Percentiles rank a stretch among this genome's conserved stretches.
These are phyloP conservation scores for Paramecium octaurelia DNA, from an alignment of 73 alveolate genomes.

Conservation along the genomic window DNA sequence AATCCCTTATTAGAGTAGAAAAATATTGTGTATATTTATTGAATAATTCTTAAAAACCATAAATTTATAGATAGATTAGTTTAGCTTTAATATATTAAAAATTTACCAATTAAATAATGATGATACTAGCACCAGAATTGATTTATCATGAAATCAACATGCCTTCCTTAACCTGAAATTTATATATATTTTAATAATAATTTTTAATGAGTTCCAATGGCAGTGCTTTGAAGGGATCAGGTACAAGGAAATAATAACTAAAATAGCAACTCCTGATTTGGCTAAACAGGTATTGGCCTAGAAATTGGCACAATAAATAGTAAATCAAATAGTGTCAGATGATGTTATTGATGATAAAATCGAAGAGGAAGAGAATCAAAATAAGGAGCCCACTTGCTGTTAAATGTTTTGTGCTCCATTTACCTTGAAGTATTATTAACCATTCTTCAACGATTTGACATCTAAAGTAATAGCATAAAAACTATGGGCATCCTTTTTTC, in stretches of 20 bases:
- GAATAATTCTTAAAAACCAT: not conserved
- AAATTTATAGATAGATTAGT: not conserved
- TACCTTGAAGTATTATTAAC: conserved; percentile 29
- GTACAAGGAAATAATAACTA: not conserved
- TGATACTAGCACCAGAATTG: conserved; percentile 5
- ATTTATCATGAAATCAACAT: conserved; percentile 30
- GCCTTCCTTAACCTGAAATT: conserved; percentile 38
- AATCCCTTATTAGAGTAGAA: no score
- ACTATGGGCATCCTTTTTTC: conserved; percentile 71
- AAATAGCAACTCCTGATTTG: not conserved
- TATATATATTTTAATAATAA: not conserved
- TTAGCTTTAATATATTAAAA: not conserved
- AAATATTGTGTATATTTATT: not conserved
- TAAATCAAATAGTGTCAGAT: conserved; percentile 17
- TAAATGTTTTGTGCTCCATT: conserved; percentile 38
- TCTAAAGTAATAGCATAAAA: not conserved
- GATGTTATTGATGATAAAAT: conserved; percentile 35
- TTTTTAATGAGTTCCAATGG: not conserved
- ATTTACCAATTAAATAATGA: not conserved
- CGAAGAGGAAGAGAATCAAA: not conserved
- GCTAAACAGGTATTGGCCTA: not conserved
- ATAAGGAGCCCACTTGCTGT: conserved; percentile 26
- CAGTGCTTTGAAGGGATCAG: not conserved
- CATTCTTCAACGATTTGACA: conserved; percentile 10
- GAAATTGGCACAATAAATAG: conserved; percentile 16